A percentile compares a stretch with the other conserved stretches of the same genome.
Evolutionary conservation across 805 yeast genomes (phyloP).

Genomic region (Tetrapisispora phaffii): DNA sequence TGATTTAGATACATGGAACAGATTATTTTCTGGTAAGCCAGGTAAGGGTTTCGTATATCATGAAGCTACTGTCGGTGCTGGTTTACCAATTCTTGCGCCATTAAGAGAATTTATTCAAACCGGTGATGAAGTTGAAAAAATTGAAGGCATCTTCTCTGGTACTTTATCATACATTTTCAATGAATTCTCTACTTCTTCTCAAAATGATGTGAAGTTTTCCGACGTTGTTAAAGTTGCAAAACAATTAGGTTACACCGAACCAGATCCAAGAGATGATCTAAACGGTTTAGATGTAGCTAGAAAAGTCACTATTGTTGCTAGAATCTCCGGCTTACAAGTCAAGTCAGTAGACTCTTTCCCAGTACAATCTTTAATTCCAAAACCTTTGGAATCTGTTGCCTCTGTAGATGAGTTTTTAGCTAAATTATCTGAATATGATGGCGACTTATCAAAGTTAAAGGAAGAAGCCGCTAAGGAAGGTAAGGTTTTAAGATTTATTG

Average conservation of each 20-base stretch:
- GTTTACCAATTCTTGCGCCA: conserved; percentile 85
- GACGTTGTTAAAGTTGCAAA: conserved; percentile 86
- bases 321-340: conserved; percentile 79
- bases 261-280: conserved; percentile 98
- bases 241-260: conserved; percentile 91
- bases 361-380: conserved; percentile 87
- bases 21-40: conserved; percentile 52
- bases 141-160: conserved; percentile 96
- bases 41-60: conserved; percentile 73
- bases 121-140: conserved; percentile 83
- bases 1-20: conserved; percentile 63
- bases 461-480: conserved; percentile 70
- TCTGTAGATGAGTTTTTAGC: conserved; percentile 71
- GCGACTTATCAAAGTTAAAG: conserved; percentile 65
- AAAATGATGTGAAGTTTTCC: conserved; percentile 64
- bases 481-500: conserved; percentile 89
- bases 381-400: conserved; percentile 61
- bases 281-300: conserved; percentile 98
- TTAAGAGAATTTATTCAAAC: conserved; percentile 81
- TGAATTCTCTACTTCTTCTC: conserved; percentile 66
- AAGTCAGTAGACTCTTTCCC: conserved; percentile 88
- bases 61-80: conserved; percentile 98
- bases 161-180: conserved; percentile 92
- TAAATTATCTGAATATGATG: conserved; percentile 75
- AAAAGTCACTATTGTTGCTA: conserved; percentile 91